Conservation (phyloP, 371 early-diverging fungal genomes). For the Rhizopus arrhizus region DNA sequence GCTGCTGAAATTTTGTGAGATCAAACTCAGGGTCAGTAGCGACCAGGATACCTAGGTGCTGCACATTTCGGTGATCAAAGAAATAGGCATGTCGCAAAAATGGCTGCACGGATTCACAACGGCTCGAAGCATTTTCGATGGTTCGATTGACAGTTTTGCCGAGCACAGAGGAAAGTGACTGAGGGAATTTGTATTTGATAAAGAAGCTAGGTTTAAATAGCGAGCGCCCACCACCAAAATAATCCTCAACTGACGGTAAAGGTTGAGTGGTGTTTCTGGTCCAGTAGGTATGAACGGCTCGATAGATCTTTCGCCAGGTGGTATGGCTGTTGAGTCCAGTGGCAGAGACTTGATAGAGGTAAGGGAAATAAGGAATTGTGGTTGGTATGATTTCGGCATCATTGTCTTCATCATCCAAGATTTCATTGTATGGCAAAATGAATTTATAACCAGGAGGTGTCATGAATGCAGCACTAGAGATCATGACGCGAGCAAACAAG, state of each 20-base stretch:
- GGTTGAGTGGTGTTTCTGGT: slow-evolving; percentile 37
- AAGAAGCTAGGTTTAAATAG: slow-evolving; percentile 46
- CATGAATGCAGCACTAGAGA: slow-evolving; percentile 39
- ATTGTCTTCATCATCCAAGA: slow-evolving; percentile 27
- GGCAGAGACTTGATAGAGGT: slow-evolving; percentile 47
- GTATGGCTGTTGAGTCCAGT: slow-evolving; percentile 14
- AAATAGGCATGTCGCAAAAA: slow-evolving; percentile 44
- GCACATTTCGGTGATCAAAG: slow-evolving; percentile 43
- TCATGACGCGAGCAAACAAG: slow-evolving; percentile 38
- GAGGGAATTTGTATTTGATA: slow-evolving; percentile 43
- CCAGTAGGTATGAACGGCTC: slow-evolving; percentile 46
- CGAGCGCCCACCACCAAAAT: slow-evolving; percentile 43
- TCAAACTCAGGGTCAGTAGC: slow-evolving; percentile 29
- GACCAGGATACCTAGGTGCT: slow-evolving; percentile 24
- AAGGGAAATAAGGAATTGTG: slow-evolving; percentile 38
- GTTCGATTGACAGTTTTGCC: slow-evolving; percentile 27
- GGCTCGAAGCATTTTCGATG: slow-evolving; percentile 38
- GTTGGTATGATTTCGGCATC: slow-evolving; percentile 29
- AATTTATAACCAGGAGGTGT: slow-evolving; percentile 41
- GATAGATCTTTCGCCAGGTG: slow-evolving; percentile 43
- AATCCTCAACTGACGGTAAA: slow-evolving; percentile 38
- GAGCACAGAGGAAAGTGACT: slow-evolving; percentile 34
- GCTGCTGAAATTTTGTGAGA: slow-evolving; percentile 16
- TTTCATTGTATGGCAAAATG: slow-evolving; percentile 49
- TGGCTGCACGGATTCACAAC: slow-evolving; percentile 40